phyloP scores from a whole-genome alignment of 495 filamentous ascomycete species.

The Astrocystis sublimbata region DNA sequence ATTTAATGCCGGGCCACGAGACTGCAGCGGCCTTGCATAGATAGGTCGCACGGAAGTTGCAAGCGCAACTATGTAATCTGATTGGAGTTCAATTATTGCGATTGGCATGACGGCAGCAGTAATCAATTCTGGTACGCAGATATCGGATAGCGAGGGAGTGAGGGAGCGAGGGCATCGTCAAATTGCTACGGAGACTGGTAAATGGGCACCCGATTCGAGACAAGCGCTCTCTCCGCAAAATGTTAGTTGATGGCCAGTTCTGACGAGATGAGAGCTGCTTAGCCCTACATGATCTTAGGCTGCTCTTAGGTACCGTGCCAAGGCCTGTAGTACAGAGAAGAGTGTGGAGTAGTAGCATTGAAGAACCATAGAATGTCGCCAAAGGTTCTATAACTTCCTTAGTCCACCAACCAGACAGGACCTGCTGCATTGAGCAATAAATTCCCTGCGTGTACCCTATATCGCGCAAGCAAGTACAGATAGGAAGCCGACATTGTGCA shows the following conservation, averaged over 20 bases:
- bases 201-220: slow-evolving; percentile 25
- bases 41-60: neutral
- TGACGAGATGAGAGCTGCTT: slow-evolving; percentile 16
- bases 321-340: neutral
- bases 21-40: neutral
- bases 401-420: neutral
- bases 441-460: neutral
- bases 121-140: neutral
- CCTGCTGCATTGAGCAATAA: neutral
- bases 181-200: slow-evolving; percentile 16
- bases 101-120: neutral
- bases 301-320: neutral
- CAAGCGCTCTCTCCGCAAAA: slow-evolving; percentile 31
- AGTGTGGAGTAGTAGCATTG: neutral
- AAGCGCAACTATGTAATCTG: too few species aligned
- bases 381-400: neutral
- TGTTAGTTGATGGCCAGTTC: neutral
- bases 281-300: neutral
- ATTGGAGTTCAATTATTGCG: slow-evolving; percentile 1
- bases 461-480: neutral
- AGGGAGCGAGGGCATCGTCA: slow-evolving; percentile 9
- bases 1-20: neutral
- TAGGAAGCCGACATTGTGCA: neutral
- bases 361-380: neutral
- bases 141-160: slow-evolving; percentile 8